A percentile compares a stretch with the other conserved stretches of the same genome.
phyloP scores from a whole-genome alignment of 495 filamentous ascomycete genomes.

The Pyrenopolyporus hunteri region DNA sequence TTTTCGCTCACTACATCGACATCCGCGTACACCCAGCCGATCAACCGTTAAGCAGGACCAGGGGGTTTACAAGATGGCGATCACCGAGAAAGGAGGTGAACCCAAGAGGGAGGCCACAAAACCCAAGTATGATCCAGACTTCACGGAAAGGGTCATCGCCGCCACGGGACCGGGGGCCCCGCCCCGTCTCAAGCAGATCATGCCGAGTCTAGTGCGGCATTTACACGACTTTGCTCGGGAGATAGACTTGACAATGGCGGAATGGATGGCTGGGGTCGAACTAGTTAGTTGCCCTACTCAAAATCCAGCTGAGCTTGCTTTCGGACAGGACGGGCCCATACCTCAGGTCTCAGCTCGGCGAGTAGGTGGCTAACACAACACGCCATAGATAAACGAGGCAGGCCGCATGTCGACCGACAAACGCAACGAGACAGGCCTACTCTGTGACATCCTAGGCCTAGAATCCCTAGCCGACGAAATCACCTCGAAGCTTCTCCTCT shows the following conservation, averaged over 20 bases:
- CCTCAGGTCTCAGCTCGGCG: no score
- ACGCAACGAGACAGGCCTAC: constrained; percentile 74
- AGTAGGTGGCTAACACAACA: neutral
- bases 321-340: neutral
- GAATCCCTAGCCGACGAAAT: constrained; percentile 81
- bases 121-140: constrained; percentile 57
- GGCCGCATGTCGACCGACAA: constrained; percentile 72
- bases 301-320: neutral
- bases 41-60: neutral
- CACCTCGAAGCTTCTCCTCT: constrained; percentile 62
- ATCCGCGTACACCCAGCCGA: neutral
- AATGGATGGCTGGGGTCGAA: constrained; percentile 57
- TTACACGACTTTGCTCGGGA: constrained; percentile 66
- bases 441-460: constrained; percentile 75
- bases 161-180: constrained; percentile 71
- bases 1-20: no score
- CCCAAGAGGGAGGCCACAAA: constrained; percentile 10
- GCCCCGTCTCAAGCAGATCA: constrained; percentile 59
- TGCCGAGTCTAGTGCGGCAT: constrained; percentile 61
- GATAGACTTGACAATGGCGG: constrained; percentile 61
- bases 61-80: neutral
- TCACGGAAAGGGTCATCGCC: constrained; percentile 73
- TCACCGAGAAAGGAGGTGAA: neutral
- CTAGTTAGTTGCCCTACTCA: constrained; percentile 40
- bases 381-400: constrained; percentile 68